phyloP scores from a whole-genome alignment of 2,329 filamentous ascomycete species.

The Colletotrichum sp. region DNA sequence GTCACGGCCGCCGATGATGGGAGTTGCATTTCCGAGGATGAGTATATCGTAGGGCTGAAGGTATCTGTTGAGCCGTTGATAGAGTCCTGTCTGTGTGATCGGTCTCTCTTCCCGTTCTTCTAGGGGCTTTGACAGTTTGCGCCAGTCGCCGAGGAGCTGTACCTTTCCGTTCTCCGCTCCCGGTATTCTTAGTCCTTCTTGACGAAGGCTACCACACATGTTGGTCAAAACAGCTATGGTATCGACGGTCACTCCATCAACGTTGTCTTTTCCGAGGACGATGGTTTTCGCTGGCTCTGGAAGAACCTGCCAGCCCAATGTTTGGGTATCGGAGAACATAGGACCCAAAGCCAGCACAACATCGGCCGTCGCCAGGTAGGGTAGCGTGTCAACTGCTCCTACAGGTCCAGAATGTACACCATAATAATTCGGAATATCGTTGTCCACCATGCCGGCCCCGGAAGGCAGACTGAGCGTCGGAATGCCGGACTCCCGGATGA shows the following conservation, averaged over 20 bases:
- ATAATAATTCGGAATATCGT: neutral
- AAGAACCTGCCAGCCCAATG: neutral
- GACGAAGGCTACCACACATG: neutral
- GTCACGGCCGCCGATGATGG: conserved; percentile 55
- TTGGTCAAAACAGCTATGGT: neutral
- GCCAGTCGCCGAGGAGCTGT: neutral
- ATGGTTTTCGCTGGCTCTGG: neutral
- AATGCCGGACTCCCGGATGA: neutral
- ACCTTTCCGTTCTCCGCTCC: neutral
- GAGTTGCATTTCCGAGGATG: conserved; percentile 54
- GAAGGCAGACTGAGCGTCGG: neutral
- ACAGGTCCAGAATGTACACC: neutral
- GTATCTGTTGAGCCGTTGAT: neutral
- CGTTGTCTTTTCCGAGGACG: neutral
- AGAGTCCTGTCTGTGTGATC: neutral
- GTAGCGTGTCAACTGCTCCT: neutral
- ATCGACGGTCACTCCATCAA: neutral
- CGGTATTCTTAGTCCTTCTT: neutral
- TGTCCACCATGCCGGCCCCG: neutral
- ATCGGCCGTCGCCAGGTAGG: neutral
- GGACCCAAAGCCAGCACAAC: neutral
- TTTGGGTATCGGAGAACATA: neutral
- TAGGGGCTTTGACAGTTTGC: neutral
- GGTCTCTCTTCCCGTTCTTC: neutral
- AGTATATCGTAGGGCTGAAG: neutral